Conservation (phyloP, 2,329 filamentous ascomycete species). For the Fusarium fujikuroi region DNA sequence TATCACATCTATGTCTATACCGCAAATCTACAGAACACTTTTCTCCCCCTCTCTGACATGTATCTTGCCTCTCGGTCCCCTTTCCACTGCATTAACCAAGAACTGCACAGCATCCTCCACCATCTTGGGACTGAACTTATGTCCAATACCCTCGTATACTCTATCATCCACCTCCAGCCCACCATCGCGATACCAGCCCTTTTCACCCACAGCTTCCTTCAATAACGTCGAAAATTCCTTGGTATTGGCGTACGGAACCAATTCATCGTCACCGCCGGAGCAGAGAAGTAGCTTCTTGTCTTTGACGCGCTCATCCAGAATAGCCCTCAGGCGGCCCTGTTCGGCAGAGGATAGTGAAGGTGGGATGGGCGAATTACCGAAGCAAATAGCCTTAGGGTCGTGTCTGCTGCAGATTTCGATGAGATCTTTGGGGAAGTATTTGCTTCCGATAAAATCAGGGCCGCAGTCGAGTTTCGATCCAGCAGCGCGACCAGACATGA, state of each 20-base stretch:
- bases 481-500: conserved; percentile 83
- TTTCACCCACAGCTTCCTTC: conserved; percentile 58
- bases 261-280: conserved; percentile 73
- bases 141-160: conserved; percentile 75
- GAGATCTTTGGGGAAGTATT: conserved; percentile 78
- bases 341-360: conserved; percentile 50
- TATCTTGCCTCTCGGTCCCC: conserved; percentile 40
- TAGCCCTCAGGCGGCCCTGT: conserved; percentile 54
- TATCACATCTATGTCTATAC: neutral
- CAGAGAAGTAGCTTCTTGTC: conserved; percentile 74
- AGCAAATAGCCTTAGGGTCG: conserved; percentile 81
- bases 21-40: conserved; percentile 37
- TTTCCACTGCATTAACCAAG: conserved; percentile 60
- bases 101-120: conserved; percentile 72
- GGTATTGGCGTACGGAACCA: conserved; percentile 75
- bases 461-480: conserved; percentile 67
- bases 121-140: conserved; percentile 77
- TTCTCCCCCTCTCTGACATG: conserved; percentile 47
- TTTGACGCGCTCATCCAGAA: conserved; percentile 61
- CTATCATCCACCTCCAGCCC: conserved; percentile 70
- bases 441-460: conserved; percentile 77
- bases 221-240: conserved; percentile 70
- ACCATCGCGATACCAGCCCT: conserved; percentile 64
- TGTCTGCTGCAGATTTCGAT: conserved; percentile 69
- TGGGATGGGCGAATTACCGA: conserved; percentile 60